Base-by-base conservation (phyloP, 129 eudicot species). In the Flaveria ramosissima region DNA sequence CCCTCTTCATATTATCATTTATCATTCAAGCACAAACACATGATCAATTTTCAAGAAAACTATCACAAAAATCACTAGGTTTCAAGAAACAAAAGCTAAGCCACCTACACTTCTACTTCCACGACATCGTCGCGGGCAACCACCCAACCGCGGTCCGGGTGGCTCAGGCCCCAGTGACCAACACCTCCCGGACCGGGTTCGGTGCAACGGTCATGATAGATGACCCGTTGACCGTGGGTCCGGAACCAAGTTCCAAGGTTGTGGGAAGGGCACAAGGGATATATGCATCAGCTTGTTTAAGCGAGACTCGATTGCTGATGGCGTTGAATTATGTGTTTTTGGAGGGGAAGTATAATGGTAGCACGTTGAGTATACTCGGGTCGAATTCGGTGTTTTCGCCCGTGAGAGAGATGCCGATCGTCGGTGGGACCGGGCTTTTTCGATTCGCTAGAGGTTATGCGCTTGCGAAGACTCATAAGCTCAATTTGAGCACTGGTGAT, bases 391-490 rank as follows among this genome's bases (percentile, higher is more conserved):
- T 51, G 20, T 11, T 3, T 4, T 51, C 19, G 19, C 20, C 20
- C 4, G 57, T 15, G 57, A 51, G 57, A 51, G 57, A 51, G 57
- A 51, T 51, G 57, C 20, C 20, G 57, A 6, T 51, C 0, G 20
- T 51, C 16, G 53, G 53, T 0, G 53, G 53, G 6, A 48, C n/a
- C 3, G 53, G 53, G 53, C n/a, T 48, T 13, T 48, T 48, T 15
- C 53, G 53, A 17, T 48, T 48, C 13, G 53, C 88, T 15, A 68
- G 73, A 24, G 87, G 88, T n/a, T 85, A 85, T 75, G 89, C 86
- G 23, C 84, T 82, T 36, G 86, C 89, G 12, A 79, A 72, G 73
- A 85, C 89, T 47, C 72, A 46, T 7, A 61, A 72, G 19, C 6
- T 85, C 0, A 64, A 82, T 52, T 0, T 79, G 0, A 75, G 74